Percentiles rank a stretch among this genome's conserved stretches.
Conservation (phyloP, 2,329 filamentous ascomycete species). For the Cladosporium sp. region DNA sequence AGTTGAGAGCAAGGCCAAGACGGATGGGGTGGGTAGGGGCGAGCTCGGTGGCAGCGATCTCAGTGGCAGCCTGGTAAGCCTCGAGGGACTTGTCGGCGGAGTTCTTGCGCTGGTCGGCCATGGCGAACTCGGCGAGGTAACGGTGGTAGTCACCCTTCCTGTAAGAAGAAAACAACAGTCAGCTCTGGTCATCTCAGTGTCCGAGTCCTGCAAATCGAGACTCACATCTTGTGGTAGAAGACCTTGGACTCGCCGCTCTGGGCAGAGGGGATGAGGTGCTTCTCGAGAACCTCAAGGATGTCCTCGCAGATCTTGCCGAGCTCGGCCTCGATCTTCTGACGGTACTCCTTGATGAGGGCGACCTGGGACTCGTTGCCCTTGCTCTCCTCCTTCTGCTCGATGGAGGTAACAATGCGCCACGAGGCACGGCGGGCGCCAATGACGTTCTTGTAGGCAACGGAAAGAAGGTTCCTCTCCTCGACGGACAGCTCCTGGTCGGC, state of each 20-base stretch:
- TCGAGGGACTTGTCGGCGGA: slow-evolving; percentile 92
- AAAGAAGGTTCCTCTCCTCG: slow-evolving; percentile 95
- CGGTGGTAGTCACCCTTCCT: slow-evolving; percentile 99
- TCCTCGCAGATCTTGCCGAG: slow-evolving; percentile 97
- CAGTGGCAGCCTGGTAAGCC: slow-evolving; percentile 92
- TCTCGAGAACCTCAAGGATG: slow-evolving; percentile 89
- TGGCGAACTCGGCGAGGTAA: slow-evolving; percentile 94
- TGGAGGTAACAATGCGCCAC: slow-evolving; percentile 97
- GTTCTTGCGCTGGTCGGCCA: slow-evolving; percentile 90
- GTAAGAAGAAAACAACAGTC: slow-evolving; percentile 20
- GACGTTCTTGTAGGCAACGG: slow-evolving; percentile 98
- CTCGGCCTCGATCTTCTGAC: slow-evolving; percentile 95
- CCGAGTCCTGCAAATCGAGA: slow-evolving; percentile 13
- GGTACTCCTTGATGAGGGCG: slow-evolving; percentile 92
- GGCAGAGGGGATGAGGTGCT: slow-evolving; percentile 89
- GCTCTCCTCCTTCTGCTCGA: slow-evolving; percentile 99
- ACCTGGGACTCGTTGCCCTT: slow-evolving; percentile 96
- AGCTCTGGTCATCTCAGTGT: neutral
- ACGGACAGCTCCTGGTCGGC: slow-evolving; percentile 65
- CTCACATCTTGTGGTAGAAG: slow-evolving; percentile 99
- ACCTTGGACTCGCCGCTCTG: slow-evolving; percentile 98
- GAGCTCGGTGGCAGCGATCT: slow-evolving; percentile 84
- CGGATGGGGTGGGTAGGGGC: slow-evolving; percentile 90
- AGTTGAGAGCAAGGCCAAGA: slow-evolving; percentile 87
- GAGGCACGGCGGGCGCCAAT: slow-evolving; percentile 94